Conservation (phyloP, 441 rosid species). For the Viola pubescens region DNA sequence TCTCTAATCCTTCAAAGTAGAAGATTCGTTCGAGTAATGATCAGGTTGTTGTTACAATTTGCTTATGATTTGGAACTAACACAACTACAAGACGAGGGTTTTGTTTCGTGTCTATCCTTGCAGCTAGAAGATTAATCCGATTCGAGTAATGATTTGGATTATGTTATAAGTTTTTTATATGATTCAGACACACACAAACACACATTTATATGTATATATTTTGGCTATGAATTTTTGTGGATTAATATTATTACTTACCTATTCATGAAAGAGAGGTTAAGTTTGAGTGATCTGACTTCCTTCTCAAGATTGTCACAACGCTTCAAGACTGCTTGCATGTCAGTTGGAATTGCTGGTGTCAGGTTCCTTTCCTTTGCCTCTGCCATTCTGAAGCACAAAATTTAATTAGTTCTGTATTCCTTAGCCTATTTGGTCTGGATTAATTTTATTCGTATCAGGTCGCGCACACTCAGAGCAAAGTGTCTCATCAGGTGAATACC, state of each 20-base stretch:
- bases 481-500: not conserved
- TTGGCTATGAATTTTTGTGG: not conserved
- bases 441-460: not conserved
- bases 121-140: not conserved
- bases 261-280: conserved; percentile 69
- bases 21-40: too few species aligned
- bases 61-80: not conserved
- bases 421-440: not conserved
- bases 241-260: conserved; percentile 23
- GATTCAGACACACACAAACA: not conserved
- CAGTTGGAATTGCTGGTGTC: conserved; percentile 44
- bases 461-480: not conserved
- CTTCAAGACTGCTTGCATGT: conserved; percentile 50
- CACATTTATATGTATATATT: too few species aligned
- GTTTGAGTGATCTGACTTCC: conserved; percentile 73
- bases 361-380: conserved; percentile 65
- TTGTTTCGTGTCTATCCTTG: not conserved
- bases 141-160: too few species aligned
- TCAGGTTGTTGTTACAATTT: too few species aligned
- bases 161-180: too few species aligned
- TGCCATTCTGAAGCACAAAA: conserved; percentile 51
- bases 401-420: too few species aligned
- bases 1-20: too few species aligned
- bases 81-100: not conserved
- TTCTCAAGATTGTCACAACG: conserved; percentile 65